A percentile compares a stretch with the other conserved stretches of the same genome.
Conservation (phyloP, 2,329 filamentous ascomycete species). For the Dothistroma septosporum region DNA sequence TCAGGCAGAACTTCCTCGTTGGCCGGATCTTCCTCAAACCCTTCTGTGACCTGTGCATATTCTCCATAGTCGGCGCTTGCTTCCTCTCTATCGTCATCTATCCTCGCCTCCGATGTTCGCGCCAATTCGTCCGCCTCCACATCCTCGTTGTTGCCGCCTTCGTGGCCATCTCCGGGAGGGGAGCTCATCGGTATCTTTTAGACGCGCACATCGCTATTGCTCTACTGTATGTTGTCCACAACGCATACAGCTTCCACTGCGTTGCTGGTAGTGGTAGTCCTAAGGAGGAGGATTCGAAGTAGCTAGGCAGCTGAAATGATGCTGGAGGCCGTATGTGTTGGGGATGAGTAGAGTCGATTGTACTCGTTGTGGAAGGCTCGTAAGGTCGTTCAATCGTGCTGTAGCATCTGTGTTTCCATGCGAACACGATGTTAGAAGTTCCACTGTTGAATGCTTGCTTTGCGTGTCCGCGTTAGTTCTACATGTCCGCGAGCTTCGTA, state of each 20-base stretch:
- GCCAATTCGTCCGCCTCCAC: conserved; percentile 38
- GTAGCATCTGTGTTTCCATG: background rate
- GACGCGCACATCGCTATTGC: conserved; percentile 51
- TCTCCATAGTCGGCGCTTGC: conserved; percentile 21
- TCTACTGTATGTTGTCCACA: background rate
- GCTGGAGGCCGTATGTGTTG: background rate
- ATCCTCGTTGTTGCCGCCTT: conserved; percentile 56
- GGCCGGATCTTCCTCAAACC: conserved; percentile 9
- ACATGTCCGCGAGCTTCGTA: background rate
- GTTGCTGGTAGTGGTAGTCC: background rate
- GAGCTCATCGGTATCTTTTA: conserved; percentile 62
- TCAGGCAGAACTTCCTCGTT: conserved; percentile 16
- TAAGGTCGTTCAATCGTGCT: background rate
- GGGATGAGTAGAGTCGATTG: background rate
- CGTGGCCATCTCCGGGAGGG: conserved; percentile 59
- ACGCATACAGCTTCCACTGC: background rate
- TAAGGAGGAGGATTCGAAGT: background rate
- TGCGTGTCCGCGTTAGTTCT: background rate
- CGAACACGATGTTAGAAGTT: background rate
- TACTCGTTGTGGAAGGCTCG: background rate
- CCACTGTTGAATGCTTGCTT: background rate
- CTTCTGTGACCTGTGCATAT: background rate
- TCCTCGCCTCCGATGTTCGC: conserved; percentile 24
- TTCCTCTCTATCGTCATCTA: conserved; percentile 7
- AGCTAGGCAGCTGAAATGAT: background rate